Evolutionary conservation across 345 rosid species (phyloP).

Genomic region (Cochlearia excelsa): DNA sequence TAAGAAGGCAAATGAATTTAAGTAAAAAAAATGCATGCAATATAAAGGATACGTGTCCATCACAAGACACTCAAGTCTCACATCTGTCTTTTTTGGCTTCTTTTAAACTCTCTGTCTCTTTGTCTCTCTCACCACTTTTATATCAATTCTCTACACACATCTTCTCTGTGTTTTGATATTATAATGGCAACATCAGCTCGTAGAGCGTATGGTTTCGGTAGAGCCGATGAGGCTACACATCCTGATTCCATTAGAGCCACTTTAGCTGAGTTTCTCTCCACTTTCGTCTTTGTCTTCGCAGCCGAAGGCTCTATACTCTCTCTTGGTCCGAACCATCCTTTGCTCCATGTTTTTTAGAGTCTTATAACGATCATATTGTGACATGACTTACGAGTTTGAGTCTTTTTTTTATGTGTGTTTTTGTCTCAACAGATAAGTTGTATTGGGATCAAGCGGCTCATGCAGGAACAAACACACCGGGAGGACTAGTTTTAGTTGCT

Average conservation of each 20-base stretch:
- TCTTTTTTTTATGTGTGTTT: background rate
- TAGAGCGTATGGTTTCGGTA: constrained; percentile 38
- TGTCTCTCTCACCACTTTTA: constrained; percentile 2
- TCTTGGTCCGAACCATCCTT: constrained; percentile 40
- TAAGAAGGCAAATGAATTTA: constrained; percentile 23
- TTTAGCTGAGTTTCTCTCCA: constrained; percentile 67
- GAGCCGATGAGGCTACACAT: constrained; percentile 42
- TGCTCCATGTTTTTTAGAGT: no score
- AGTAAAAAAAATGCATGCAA: constrained; percentile 34
- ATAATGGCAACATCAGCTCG: constrained; percentile 41
- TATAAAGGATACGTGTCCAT: constrained; percentile 32
- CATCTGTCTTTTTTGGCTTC: constrained; percentile 38
- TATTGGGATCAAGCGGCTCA: constrained; percentile 36
- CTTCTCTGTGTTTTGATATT: background rate
- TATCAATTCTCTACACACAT: constrained; percentile 10
- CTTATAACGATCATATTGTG: background rate
- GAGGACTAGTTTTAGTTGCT: constrained; percentile 49
- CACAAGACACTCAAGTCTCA: constrained; percentile 24
- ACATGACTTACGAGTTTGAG: background rate
- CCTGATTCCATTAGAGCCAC: constrained; percentile 50
- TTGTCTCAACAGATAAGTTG: constrained; percentile 43
- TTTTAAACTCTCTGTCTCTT: constrained; percentile 26
- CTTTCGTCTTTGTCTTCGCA: constrained; percentile 68
- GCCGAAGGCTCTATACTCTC: constrained; percentile 80
- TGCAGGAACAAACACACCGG: constrained; percentile 37